These are phyloP conservation scores for Avena atlantica DNA, from an alignment of 176 grass and related monocot species.

Conservation along the genomic window DNA sequence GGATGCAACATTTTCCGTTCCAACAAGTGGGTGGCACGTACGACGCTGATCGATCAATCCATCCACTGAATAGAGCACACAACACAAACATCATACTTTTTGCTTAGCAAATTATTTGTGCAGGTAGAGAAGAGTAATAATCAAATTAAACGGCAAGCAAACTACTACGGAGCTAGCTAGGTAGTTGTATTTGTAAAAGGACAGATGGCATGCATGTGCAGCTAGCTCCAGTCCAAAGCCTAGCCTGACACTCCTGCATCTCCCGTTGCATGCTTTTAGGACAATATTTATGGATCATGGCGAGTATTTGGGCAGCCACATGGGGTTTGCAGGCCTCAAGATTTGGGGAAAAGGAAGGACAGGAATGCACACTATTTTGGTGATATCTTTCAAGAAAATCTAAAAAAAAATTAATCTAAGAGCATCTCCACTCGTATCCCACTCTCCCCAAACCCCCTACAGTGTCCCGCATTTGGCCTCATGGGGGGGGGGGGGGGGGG, in stretches of 20 bases:
- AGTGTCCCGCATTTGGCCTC: no score
- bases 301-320: constrained; percentile 22
- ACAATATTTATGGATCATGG: constrained; percentile 25
- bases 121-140: no score
- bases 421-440: no score
- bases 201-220: constrained; percentile 48
- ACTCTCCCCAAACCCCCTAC: no score
- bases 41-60: no score
- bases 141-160: no score
- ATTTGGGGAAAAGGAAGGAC: background rate
- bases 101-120: no score
- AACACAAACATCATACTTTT: no score
- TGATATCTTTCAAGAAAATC: constrained; percentile 7
- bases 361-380: background rate
- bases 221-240: constrained; percentile 33
- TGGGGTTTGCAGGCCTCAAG: constrained; percentile 37
- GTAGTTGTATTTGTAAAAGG: constrained; percentile 30
- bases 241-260: background rate
- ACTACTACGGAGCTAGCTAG: background rate
- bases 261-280: background rate
- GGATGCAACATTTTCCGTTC: constrained; percentile 4
- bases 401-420: background rate
- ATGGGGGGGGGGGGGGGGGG: no score
- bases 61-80: no score
- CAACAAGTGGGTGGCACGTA: background rate